phyloP scores from a whole-genome alignment of 768 basidiomycete genomes.

The Calocera cornea region DNA sequence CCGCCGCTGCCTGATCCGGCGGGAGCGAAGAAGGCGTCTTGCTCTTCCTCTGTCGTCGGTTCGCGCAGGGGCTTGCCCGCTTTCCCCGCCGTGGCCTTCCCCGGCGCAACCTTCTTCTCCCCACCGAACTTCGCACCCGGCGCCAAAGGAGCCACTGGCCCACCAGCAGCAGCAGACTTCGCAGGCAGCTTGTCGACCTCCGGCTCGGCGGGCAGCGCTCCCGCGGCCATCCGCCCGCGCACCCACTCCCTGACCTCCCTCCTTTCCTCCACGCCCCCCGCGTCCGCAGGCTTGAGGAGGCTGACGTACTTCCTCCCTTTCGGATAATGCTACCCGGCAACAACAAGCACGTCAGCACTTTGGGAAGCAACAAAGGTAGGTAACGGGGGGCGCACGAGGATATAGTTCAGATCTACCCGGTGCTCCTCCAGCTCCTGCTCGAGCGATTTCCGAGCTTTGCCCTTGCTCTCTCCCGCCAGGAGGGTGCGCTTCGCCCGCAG shows the following conservation, averaged over 20 bases:
- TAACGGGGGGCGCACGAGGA: slow-evolving; percentile 41
- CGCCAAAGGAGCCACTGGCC: too few relatives aligned
- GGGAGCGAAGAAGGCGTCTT: too few relatives aligned
- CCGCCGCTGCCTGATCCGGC: too few relatives aligned
- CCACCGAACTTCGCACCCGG: too few relatives aligned
- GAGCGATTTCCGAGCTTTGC: slow-evolving; percentile 28
- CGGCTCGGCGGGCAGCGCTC: slow-evolving; percentile 46
- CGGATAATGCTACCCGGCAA: slow-evolving; percentile 53
- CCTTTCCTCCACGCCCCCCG: slow-evolving; percentile 19
- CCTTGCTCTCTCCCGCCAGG: slow-evolving; percentile 17
- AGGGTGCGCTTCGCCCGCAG: slow-evolving; percentile 49
- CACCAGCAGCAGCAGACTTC: too few relatives aligned
- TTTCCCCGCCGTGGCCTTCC: too few relatives aligned
- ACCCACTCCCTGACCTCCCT: slow-evolving; percentile 49
- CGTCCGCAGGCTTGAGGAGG: slow-evolving; percentile 62
- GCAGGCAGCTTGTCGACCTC: too few relatives aligned
- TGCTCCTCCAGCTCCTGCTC: slow-evolving; percentile 42
- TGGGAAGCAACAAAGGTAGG: background rate
- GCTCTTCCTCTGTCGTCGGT: too few relatives aligned
- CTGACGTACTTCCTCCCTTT: slow-evolving; percentile 81
- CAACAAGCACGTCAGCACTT: slow-evolving; percentile 6
- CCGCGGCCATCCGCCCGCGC: slow-evolving; percentile 42
- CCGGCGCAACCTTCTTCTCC: too few relatives aligned
- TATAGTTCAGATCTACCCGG: slow-evolving; percentile 83
- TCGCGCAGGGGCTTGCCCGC: too few relatives aligned